Evolutionary conservation across 2,329 filamentous ascomycete species (phyloP), one percentile per base, ranked within the genome.

Genomic region (Penicillium sp.): DNA sequence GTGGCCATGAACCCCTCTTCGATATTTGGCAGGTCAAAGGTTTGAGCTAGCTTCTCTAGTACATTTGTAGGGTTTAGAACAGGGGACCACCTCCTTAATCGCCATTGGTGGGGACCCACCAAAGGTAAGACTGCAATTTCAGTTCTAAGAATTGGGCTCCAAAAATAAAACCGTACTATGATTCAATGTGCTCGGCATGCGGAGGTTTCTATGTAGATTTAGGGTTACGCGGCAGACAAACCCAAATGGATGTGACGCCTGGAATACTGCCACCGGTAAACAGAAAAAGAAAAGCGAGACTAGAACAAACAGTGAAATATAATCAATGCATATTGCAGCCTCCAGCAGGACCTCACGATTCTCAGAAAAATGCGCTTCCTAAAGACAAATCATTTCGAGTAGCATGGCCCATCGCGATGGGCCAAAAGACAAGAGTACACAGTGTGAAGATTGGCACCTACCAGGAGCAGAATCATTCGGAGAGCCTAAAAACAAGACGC

Each of bases 381-480:
- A 63, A 53, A 63, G 53, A 56, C 53, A 56, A 55, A 63, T 59
- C 57, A 62, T 59, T 53, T 55, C 42, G 41, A 75, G 48, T 55
- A 56, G 58, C 68, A 63, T 56, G 68, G 69, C 64, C 59, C 65
- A 60, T 51, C 59, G 64, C 55, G 47, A 55, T 55, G 59, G 56
- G 53, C 54, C 35, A 43, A 50, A 54, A 57, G 51, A 54, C 44
- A 52, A 55, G 56, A 55, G 55, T 53, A 63, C 56, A 57, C 57
- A 56, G 63, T 55, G 61, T 62, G 56, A 64, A 61, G 56, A 65
- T 60, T 57, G 65, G 67, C 71, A 73, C 70, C 70, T 73, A 73
- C 70, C 68, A 71, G 59, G 62, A 68, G 69, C 63, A 73, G 68
- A 65, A 60, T 67, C 63, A 63, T 70, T 67, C 67, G 63, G 60